Base-by-base conservation (phyloP, 371 early-diverging fungal genomes). In the Funneliformis caledonium region DNA sequence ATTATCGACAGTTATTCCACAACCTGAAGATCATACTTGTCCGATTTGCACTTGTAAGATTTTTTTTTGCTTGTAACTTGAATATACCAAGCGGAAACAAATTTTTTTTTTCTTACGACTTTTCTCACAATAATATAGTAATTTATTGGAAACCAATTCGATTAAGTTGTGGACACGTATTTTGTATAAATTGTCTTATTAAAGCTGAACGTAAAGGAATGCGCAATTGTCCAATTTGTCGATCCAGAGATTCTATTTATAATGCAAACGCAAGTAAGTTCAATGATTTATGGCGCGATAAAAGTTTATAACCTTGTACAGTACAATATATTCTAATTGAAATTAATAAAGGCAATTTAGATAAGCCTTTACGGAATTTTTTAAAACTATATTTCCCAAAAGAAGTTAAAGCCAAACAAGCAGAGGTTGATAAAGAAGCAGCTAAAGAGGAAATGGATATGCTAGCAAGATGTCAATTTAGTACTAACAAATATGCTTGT, bases 71-170 rank as follows among this genome's bases (percentile, higher is more conserved):
- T 14, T 72, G 19, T n/a, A 26, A 56, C 19, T 52, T 56, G 56
- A 19, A 19, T 7, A 16, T 4, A 52, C 19, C 5, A 16, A 16
- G 19, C 16, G 16, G 16, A 56, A 56, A 56, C 16, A 19, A 52
- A 2, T 3, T 16, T 52, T 9, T 19, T 52, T 52, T 9, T 19
- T 4, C 52, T 5, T 6, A 19, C 56, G 16, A 2, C 19, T 50
- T n/a, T 74, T 52, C 5, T 56, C 16, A 50, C 12, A 4, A n/a
- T 70, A 61, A 47, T 67, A 42, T 78, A 62, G 86, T 84, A 50
- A 85, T 95, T 62, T 88, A 90, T 3, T 94, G 94, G 94, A 85
- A 91, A 59, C 95, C 95, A 12, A 92, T 94, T 68, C 91, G 94
- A 9, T 85, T 94, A 14, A 85, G 83, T 37, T 94, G 95, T 83